These are phyloP conservation scores for Berkeleyomyces rouxiae DNA, from an alignment of 2,329 filamentous ascomycete genomes.

Conservation along the genomic window DNA sequence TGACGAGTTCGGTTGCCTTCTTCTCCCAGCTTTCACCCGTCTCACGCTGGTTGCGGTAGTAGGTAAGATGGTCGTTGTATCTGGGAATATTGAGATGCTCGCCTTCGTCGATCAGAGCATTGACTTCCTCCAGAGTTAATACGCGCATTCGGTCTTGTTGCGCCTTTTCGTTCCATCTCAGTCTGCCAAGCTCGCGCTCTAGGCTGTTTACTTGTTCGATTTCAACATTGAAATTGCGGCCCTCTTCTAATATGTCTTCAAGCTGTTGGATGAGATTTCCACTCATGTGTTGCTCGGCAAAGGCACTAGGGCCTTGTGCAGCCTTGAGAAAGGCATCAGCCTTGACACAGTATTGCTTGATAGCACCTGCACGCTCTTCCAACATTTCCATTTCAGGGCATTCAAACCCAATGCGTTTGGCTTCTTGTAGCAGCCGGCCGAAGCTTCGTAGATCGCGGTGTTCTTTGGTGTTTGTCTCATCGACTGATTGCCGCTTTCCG, in stretches of 20 bases:
- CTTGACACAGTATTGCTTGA: constrained; percentile 67
- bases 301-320: constrained; percentile 2
- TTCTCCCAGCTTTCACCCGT: constrained; percentile 78
- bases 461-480: constrained; percentile 72
- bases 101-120: constrained; percentile 61
- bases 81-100: constrained; percentile 60
- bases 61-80: constrained; percentile 63
- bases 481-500: constrained; percentile 51
- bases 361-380: constrained; percentile 68
- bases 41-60: constrained; percentile 58
- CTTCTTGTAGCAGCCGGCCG: constrained; percentile 64
- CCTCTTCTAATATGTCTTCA: constrained; percentile 79
- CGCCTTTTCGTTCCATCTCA: constrained; percentile 77
- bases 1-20: constrained; percentile 83
- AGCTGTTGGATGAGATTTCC: constrained; percentile 54
- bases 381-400: constrained; percentile 78
- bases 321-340: constrained; percentile 53
- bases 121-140: constrained; percentile 62
- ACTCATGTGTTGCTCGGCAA: constrained; percentile 27
- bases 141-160: constrained; percentile 44
- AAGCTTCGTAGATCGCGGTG: constrained; percentile 81
- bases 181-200: constrained; percentile 63
- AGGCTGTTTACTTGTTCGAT: constrained; percentile 75
- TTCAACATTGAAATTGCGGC: constrained; percentile 78
- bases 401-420: constrained; percentile 79